Evolutionary conservation across 495 filamentous ascomycete genomes (phyloP).

Genomic region (Aspergillus cavernicola): DNA sequence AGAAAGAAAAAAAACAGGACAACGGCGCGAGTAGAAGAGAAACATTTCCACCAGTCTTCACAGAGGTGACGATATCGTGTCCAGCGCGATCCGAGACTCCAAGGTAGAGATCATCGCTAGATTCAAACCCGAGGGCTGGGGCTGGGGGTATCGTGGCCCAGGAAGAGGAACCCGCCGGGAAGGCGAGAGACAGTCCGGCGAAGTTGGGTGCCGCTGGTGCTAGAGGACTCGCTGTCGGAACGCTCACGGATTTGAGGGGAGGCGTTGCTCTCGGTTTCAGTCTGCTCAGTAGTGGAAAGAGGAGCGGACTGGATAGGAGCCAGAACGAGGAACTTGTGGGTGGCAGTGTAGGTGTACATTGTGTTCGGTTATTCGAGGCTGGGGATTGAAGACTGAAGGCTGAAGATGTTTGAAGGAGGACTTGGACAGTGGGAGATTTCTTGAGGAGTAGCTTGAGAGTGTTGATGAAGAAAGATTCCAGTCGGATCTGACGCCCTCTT

Average conservation of each 20-base stretch:
- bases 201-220: conserved; percentile 5
- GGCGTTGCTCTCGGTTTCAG: conserved; percentile 13
- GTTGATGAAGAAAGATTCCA: conserved; percentile 5
- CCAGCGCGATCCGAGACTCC: conserved; percentile 23
- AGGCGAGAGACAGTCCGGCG: conserved; percentile 1
- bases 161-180: conserved; percentile 12
- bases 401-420: background rate
- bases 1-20: conserved; percentile 4
- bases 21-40: conserved; percentile 1
- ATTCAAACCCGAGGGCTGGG: conserved; percentile 2
- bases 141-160: conserved; percentile 15
- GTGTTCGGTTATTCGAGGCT: conserved; percentile 17
- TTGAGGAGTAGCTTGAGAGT: conserved; percentile 7
- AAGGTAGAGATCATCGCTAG: background rate
- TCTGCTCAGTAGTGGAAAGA: conserved; percentile 24
- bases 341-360: conserved; percentile 38
- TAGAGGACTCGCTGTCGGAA: conserved; percentile 15
- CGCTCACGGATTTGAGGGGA: conserved; percentile 16
- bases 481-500: conserved; percentile 27
- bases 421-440: background rate
- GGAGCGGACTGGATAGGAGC: conserved; percentile 38
- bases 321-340: conserved; percentile 37
- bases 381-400: conserved; percentile 2
- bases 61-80: conserved; percentile 19
- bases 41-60: conserved; percentile 3